These are phyloP conservation scores for Neophaeococcomyces aloes DNA, from an alignment of 2,329 filamentous ascomycete species.

Conservation along the genomic window DNA sequence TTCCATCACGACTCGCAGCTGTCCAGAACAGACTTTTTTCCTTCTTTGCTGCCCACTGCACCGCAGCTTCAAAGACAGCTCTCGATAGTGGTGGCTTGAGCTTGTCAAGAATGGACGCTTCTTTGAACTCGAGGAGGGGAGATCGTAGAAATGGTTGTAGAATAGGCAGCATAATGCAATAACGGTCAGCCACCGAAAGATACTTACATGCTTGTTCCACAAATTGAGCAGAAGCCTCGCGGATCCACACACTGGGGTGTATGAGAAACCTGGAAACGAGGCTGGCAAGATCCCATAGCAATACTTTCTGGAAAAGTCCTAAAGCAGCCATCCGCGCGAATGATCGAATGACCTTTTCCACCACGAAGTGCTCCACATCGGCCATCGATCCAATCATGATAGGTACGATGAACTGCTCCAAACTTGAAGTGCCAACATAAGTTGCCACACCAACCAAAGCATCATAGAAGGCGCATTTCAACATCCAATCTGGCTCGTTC, in stretches of 20 bases:
- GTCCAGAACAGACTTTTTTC: constrained; percentile 86
- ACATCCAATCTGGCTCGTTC: constrained; percentile 90
- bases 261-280: constrained; percentile 75
- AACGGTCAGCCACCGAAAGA: constrained; percentile 66
- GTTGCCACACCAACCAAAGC: constrained; percentile 85
- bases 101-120: constrained; percentile 65
- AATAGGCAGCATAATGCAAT: constrained; percentile 72
- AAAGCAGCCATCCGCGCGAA: constrained; percentile 79
- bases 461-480: constrained; percentile 95
- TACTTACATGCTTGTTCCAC: constrained; percentile 65
- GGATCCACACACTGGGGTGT: constrained; percentile 92
- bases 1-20: constrained; percentile 56
- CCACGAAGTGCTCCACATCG: constrained; percentile 85
- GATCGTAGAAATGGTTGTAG: constrained; percentile 73
- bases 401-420: constrained; percentile 92
- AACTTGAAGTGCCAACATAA: constrained; percentile 75
- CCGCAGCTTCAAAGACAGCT: constrained; percentile 70
- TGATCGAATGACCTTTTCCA: constrained; percentile 80
- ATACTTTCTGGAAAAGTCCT: constrained; percentile 73
- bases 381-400: constrained; percentile 91
- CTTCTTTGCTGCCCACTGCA: constrained; percentile 72
- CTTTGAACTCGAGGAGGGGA: constrained; percentile 56
- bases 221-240: constrained; percentile 79
- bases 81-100: constrained; percentile 73
- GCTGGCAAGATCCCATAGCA: constrained; percentile 78